Conservation (phyloP, 1,284 basidiomycete species). For the Inonotus hispidus region DNA sequence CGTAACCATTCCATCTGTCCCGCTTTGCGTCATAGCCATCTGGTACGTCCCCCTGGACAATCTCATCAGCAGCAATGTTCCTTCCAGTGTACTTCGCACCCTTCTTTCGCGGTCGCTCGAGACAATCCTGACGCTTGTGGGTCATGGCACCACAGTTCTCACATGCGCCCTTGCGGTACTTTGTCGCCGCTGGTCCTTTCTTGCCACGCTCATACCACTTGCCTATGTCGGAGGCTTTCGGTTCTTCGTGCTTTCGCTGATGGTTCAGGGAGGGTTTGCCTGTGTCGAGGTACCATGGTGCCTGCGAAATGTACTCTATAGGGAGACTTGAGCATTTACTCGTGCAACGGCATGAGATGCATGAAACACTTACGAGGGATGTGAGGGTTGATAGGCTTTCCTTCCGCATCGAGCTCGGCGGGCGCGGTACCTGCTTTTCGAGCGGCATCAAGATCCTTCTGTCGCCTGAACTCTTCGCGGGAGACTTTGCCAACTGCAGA, state of each 20-base stretch:
- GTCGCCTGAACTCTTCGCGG: conserved; percentile 86
- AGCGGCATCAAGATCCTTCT: conserved; percentile 94
- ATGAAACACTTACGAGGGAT: conserved; percentile 75
- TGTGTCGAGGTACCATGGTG: conserved; percentile 97
- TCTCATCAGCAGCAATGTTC: conserved; percentile 88
- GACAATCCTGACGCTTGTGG: conserved; percentile 87
- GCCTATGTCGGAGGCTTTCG: conserved; percentile 69
- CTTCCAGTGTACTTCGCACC: conserved; percentile 93
- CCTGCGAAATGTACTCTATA: conserved; percentile 88
- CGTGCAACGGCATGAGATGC: conserved; percentile 2
- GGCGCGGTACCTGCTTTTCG: conserved; percentile 97
- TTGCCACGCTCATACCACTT: conserved; percentile 93
- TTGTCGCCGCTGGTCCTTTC: conserved; percentile 87
- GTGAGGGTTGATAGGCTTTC: conserved; percentile 95
- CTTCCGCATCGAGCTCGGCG: conserved; percentile 91
- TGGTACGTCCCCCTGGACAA: conserved; percentile 68
- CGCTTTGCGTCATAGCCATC: conserved; percentile 93
- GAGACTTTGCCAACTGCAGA: conserved; percentile 77
- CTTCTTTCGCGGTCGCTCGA: conserved; percentile 94
- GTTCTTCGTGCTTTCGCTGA: conserved; percentile 78
- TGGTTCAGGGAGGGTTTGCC: conserved; percentile 89
- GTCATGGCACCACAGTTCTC: conserved; percentile 98
- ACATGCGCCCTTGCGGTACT: conserved; percentile 96
- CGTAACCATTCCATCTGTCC: conserved; percentile 98
- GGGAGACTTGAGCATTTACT: conserved; percentile 10